Base-by-base conservation (phyloP, 306 rosid genomes). In the Gastrolobium bilobum region DNA sequence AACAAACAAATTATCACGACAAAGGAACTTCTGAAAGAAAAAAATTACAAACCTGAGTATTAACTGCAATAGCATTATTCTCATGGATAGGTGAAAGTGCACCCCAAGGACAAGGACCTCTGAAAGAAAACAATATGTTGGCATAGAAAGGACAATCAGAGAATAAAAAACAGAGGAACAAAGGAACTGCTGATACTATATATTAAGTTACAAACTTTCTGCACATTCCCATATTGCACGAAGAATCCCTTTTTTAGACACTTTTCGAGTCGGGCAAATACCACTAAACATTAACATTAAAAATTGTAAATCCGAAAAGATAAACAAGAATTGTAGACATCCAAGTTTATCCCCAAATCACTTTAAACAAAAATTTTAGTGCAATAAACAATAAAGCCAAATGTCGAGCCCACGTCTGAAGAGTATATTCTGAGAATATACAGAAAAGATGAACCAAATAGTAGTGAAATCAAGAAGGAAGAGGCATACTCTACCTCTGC, bases 51-150 rank as follows among this genome's bases (percentile, higher is more conserved):
- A 91, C 99, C 97, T 87, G 87, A 53, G 83, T 30, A 84, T 91
- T 77, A 75, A 86, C 84, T 72, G 95, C 96, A 81, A 95, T 87
- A 74, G 99, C 95, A 90, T 95, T 95, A 85, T 92, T 92, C 84
- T 95, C 99, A 7, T 97, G 99, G 66, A 92, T 85, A 71, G 99
- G 95, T 82, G 99, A 95, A 85, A 95, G 91, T 30, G 99, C 90
- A 46, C 94, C 94, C 99, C n/a, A n/a, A n/a, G n/a, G n/a, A n/a
- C 99, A 94, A 70, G 99, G 99, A 74, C 99, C 99, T 86, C 99
- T 95, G 84, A 52, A 85, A 83, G 83, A 79, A 79, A 86, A 69
- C 15, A 68, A 20, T 11, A 71, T 20, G 40, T 10, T 53, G 57
- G 57, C 40, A 80, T 33, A 26, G 48, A 37, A 30, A 68, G 53